Conservation (phyloP, 139 green algal species). For the Micromonas pusilla region DNA sequence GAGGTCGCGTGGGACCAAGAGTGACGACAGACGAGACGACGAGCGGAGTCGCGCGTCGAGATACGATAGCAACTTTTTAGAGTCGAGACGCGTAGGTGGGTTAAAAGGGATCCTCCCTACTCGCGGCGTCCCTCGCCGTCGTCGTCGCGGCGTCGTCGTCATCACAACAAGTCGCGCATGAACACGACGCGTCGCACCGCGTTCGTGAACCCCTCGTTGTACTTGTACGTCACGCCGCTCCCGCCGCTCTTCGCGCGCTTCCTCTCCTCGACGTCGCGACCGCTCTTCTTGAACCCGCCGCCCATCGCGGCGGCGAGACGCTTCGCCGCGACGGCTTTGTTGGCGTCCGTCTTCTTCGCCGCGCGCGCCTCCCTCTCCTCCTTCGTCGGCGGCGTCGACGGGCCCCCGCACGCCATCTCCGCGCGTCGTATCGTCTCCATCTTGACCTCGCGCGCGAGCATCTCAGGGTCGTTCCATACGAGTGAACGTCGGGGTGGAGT, state of each 20-base stretch:
- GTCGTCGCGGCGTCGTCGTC: too few species aligned
- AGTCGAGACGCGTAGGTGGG: too few species aligned
- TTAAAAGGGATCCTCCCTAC: too few species aligned
- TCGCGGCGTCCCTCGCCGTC: too few species aligned
- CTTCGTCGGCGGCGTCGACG: constrained; percentile 34
- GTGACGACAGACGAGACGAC: too few species aligned
- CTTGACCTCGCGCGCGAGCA: constrained; percentile 58
- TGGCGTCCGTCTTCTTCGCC: constrained; percentile 4
- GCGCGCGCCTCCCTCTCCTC: not conserved
- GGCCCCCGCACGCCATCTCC: constrained; percentile 21
- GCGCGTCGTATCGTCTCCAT: constrained; percentile 58
- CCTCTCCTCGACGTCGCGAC: constrained; percentile 18
- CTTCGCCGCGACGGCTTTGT: constrained; percentile 34
- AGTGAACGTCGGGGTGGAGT: too few species aligned
- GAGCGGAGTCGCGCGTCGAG: too few species aligned
- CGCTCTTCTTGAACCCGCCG: not conserved
- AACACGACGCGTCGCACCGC: constrained; percentile 74
- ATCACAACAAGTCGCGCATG: constrained; percentile 63
- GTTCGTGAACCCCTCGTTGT: constrained; percentile 90
- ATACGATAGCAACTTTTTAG: too few species aligned
- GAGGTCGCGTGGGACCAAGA: too few species aligned
- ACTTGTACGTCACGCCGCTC: constrained; percentile 64
- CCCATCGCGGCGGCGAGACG: not conserved
- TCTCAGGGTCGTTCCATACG: too few species aligned
- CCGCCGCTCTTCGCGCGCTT: constrained; percentile 21